Evolutionary conservation across 2,329 filamentous ascomycete genomes (phyloP).

Genomic region (Rhytidhysteron rufulum): DNA sequence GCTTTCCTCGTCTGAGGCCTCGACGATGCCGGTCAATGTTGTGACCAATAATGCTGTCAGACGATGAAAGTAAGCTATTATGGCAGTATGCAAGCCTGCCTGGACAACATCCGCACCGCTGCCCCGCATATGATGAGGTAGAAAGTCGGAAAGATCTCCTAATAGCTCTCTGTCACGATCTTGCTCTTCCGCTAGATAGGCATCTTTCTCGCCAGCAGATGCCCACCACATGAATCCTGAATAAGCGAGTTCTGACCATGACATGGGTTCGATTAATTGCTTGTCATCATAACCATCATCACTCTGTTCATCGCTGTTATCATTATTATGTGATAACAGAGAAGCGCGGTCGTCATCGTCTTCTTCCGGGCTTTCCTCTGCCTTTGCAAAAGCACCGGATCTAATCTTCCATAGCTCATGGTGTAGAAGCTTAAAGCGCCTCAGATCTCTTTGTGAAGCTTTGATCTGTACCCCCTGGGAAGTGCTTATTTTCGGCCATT

Average conservation of each 20-base stretch:
- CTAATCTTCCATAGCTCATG: slow-evolving; percentile 32
- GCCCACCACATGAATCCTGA: slow-evolving; percentile 89
- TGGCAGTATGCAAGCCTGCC: slow-evolving; percentile 61
- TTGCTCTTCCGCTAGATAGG: slow-evolving; percentile 52
- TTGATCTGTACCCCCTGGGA: slow-evolving; percentile 62
- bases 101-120: slow-evolving; percentile 46
- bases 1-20: slow-evolving; percentile 41
- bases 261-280: slow-evolving; percentile 51
- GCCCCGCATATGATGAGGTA: background rate
- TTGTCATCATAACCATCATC: slow-evolving; percentile 35
- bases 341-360: slow-evolving; percentile 18
- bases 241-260: slow-evolving; percentile 72
- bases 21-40: slow-evolving; percentile 60
- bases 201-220: slow-evolving; percentile 69
- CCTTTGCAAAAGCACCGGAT: slow-evolving; percentile 10
- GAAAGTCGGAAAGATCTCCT: slow-evolving; percentile 37
- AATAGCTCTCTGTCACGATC: slow-evolving; percentile 46
- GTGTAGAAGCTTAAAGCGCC: slow-evolving; percentile 55
- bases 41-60: slow-evolving; percentile 64
- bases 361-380: slow-evolving; percentile 19
- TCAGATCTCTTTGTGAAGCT: slow-evolving; percentile 85
- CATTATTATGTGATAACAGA: slow-evolving; percentile 13
- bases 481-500: slow-evolving; percentile 73
- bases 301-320: slow-evolving; percentile 25
- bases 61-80: slow-evolving; percentile 79